Conservation (phyloP, 164 flowering plant species). For the Protea cynaroides region DNA sequence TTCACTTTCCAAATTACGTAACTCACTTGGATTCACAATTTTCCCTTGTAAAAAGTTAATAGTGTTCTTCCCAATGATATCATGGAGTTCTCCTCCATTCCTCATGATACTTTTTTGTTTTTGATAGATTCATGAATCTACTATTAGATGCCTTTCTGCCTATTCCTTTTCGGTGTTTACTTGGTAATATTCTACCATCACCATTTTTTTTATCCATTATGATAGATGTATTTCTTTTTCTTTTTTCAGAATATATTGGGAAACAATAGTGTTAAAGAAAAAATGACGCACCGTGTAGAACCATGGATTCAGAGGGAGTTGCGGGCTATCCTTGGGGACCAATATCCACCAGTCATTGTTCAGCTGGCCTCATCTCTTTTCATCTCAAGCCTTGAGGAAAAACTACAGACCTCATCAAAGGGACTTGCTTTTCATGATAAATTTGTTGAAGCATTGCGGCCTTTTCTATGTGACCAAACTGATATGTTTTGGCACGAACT, state of each 20-base stretch:
- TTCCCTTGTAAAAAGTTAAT: too few relatives aligned
- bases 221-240: neutral
- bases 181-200: neutral
- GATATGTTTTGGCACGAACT: slow-evolving; percentile 79
- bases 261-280: slow-evolving; percentile 24
- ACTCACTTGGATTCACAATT: too few relatives aligned
- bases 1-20: too few relatives aligned
- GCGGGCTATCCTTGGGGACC: slow-evolving; percentile 61
- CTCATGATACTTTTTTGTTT: too few relatives aligned
- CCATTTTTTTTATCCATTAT: neutral
- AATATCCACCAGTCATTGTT: slow-evolving; percentile 64
- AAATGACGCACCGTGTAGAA: slow-evolving; percentile 39
- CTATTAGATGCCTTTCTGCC: neutral
- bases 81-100: too few relatives aligned
- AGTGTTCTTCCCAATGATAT: too few relatives aligned
- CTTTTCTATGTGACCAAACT: slow-evolving; percentile 44
- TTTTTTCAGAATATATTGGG: slow-evolving; percentile 26
- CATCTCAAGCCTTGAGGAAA: slow-evolving; percentile 31
- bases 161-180: neutral
- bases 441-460: slow-evolving; percentile 37
- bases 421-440: slow-evolving; percentile 14
- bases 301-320: slow-evolving; percentile 84
- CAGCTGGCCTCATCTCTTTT: slow-evolving; percentile 57
- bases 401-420: slow-evolving; percentile 12
- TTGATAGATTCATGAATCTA: neutral